Evolutionary conservation across 805 yeast genomes (phyloP).

Genomic region (Candida maesae): DNA sequence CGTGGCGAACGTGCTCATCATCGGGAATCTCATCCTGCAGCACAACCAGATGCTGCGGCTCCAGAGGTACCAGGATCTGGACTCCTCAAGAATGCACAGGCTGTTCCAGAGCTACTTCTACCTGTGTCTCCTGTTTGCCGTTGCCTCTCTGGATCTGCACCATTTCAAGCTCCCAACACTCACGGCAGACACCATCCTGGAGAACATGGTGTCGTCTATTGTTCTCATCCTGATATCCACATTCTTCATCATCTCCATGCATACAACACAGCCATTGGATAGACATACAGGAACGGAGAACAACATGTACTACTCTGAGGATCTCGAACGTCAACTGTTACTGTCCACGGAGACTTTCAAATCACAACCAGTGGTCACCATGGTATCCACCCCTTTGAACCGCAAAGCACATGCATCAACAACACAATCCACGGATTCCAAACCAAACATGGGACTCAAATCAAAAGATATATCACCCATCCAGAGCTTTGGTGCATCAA

Average conservation of each 20-base stretch:
- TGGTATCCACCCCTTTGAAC: constrained; percentile 4
- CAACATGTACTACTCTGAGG: constrained; percentile 2
- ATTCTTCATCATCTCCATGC: constrained; percentile 11
- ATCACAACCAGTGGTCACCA: constrained; percentile 2
- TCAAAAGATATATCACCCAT: constrained; percentile 13
- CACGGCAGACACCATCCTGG: constrained; percentile 1
- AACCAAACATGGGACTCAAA: neutral
- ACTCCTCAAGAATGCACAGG: constrained; percentile 9
- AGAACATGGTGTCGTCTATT: constrained; percentile 8
- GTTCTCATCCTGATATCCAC: constrained; percentile 4
- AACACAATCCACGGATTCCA: neutral
- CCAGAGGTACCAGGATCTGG: constrained; percentile 10
- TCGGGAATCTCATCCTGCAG: constrained; percentile 8
- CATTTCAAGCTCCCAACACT: constrained; percentile 10
- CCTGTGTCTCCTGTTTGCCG: constrained; percentile 7
- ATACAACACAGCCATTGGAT: constrained; percentile 9
- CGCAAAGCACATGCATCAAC: too few species aligned
- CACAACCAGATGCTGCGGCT: constrained; percentile 11
- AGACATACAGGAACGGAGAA: neutral
- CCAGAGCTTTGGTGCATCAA: constrained; percentile 5
- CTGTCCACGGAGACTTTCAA: constrained; percentile 11
- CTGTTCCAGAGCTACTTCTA: constrained; percentile 9
- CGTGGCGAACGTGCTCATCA: constrained; percentile 4
- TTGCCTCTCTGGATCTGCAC: constrained; percentile 10
- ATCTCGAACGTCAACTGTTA: constrained; percentile 13